Conservation (phyloP, 306 rosid genomes). For the Trifolium dubium region DNA sequence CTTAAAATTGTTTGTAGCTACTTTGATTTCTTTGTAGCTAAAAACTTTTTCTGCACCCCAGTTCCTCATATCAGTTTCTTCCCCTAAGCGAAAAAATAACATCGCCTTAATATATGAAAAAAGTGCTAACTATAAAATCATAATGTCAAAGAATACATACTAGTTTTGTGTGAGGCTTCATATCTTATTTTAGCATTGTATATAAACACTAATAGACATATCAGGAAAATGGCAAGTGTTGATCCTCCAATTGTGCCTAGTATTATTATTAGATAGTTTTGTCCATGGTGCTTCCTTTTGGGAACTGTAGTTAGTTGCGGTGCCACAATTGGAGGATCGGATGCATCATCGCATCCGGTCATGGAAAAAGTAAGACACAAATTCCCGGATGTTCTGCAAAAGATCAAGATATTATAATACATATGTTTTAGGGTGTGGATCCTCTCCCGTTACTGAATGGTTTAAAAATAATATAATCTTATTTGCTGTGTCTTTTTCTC, state of each 20-base stretch:
- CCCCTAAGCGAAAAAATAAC: conserved; percentile 46
- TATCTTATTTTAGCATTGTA: conserved; percentile 57
- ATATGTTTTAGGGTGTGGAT: neutral
- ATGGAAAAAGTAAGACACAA: conserved; percentile 76
- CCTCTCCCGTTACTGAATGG: neutral
- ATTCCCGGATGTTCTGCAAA: conserved; percentile 81
- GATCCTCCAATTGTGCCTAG: conserved; percentile 65
- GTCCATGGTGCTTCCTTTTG: conserved; percentile 49
- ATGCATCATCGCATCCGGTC: conserved; percentile 59
- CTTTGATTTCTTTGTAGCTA: conserved; percentile 81
- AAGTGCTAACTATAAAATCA: neutral
- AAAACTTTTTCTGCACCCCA: conserved; percentile 84
- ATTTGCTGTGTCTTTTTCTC: neutral
- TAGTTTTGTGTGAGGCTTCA: conserved; percentile 53
- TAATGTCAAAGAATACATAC: conserved; percentile 49
- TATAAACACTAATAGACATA: conserved; percentile 50
- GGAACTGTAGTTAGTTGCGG: conserved; percentile 77
- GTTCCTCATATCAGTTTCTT: conserved; percentile 63
- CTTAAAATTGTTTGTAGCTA: conserved; percentile 80
- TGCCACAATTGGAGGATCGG: conserved; percentile 72
- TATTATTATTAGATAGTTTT: conserved; percentile 52
- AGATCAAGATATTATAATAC: conserved; percentile 34
- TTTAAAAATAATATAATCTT: neutral
- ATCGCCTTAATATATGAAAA: conserved; percentile 1
- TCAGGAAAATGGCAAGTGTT: conserved; percentile 50